Base-by-base conservation (phyloP, 2,329 filamentous ascomycete genomes). In the Botrytis paeoniae region DNA sequence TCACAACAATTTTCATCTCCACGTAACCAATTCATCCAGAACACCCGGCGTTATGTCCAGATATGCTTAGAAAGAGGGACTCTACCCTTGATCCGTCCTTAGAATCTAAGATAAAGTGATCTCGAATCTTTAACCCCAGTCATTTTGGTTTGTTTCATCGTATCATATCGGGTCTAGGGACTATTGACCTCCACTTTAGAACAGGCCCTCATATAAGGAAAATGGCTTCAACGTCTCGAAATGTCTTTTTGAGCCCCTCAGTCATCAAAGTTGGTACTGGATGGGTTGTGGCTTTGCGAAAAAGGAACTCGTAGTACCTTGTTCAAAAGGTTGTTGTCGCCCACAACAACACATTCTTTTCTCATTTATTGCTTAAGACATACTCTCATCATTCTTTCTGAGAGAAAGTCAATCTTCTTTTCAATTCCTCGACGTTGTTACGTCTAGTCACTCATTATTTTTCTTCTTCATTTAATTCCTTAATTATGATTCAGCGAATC, bases 381-480 rank as follows among this genome's bases (percentile, higher is more conserved):
- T 57, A 32, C 66, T 73, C 71, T 73, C 65, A 63, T 73, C 71
- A 70, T 59, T 73, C 71, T 73, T 73, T 73, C 71, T 48, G 65
- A 61, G 71, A 73, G 66, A 48, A 68, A 54, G 66, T 62, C 66
- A 22, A 61, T 35, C 20, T 69, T 70, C 43, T n/a, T 68, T 68
- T 68, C 29, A 57, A 32, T 61, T 41, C 48, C 69, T 75, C 73
- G 74, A 76, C 74, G 73, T 76, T 73, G 73, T 75, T 73, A 75
- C 75, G 75, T 78, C 76, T 71, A 75, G 73, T 76, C 76, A 76
- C 61, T 78, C 76, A 37, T 77, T 78, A 60, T 51, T 51, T 73
- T 71, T 66, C 35, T 75, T 51, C 45, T 74, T 54, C 32, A 72
- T 73, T 65, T 74, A 71, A 71, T 72, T 62, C 66, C 61, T 76